A percentile compares a stretch with the other conserved stretches of the same genome.
Conservation (phyloP, 2,329 filamentous ascomycete genomes). For the Sclerotinia minor region DNA sequence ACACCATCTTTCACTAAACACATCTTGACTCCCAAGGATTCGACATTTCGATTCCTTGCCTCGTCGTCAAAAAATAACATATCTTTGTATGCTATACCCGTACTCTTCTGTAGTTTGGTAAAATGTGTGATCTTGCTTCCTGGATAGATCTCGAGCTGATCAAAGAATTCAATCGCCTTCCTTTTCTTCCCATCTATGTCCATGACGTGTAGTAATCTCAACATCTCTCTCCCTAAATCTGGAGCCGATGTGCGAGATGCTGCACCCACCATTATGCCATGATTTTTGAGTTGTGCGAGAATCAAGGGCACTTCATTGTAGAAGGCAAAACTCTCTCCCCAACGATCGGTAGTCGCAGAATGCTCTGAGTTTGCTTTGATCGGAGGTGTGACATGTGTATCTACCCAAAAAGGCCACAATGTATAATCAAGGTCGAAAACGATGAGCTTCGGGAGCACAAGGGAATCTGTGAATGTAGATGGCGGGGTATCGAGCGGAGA, state of each 20-base stretch:
- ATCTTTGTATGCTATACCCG: conserved; percentile 71
- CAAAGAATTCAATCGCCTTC: conserved; percentile 59
- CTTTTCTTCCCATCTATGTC: conserved; percentile 39
- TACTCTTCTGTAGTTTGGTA: conserved; percentile 67
- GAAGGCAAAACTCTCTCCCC: conserved; percentile 68
- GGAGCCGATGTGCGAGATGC: conserved; percentile 82
- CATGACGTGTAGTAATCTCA: conserved; percentile 67
- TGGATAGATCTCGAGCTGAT: conserved; percentile 68
- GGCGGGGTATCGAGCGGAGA: conserved; percentile 30
- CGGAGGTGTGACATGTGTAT: conserved; percentile 82
- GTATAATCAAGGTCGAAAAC: conserved; percentile 98
- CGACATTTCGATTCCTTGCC: conserved; percentile 79
- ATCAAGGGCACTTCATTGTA: conserved; percentile 69
- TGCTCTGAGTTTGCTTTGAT: conserved; percentile 54
- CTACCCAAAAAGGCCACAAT: conserved; percentile 98
- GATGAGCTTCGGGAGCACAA: conserved; percentile 58
- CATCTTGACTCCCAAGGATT: conserved; percentile 66
- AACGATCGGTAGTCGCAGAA: conserved; percentile 51
- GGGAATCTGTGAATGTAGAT: conserved; percentile 36
- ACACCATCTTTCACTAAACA: conserved; percentile 79
- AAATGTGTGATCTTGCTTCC: conserved; percentile 86
- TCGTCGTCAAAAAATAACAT: conserved; percentile 98
- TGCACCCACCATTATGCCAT: conserved; percentile 60
- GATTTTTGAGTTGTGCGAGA: conserved; percentile 54
- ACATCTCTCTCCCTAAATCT: conserved; percentile 75